phyloP scores from a whole-genome alignment of 352 stramenopile species.

The Halophytophthora batemanensis region DNA sequence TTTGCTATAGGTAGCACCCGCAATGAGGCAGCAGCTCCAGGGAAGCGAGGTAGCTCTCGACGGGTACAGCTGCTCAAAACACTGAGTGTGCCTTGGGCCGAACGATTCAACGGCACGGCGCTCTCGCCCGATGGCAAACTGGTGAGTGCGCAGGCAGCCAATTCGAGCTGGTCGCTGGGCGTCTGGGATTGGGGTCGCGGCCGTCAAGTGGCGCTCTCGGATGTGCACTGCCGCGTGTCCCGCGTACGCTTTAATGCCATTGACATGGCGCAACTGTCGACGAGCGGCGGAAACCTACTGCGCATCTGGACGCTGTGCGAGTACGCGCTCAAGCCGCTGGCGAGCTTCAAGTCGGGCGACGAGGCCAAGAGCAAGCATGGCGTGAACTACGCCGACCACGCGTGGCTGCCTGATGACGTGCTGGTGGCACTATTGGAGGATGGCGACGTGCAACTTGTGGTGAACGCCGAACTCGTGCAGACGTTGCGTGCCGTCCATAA shows the following conservation, averaged over 20 bases:
- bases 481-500: constrained; percentile 64
- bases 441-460: constrained; percentile 69
- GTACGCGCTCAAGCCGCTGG: constrained; percentile 66
- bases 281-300: constrained; percentile 61
- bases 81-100: constrained; percentile 42
- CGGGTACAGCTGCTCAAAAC: constrained; percentile 34
- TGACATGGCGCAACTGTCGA: constrained; percentile 78
- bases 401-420: constrained; percentile 65
- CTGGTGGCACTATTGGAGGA: constrained; percentile 67
- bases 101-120: constrained; percentile 49
- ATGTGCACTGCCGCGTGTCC: constrained; percentile 72
- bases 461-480: constrained; percentile 72
- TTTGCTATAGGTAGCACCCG: constrained; percentile 1
- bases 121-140: constrained; percentile 72
- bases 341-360: constrained; percentile 74
- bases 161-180: constrained; percentile 53
- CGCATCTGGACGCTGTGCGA: constrained; percentile 74
- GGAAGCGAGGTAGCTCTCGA: constrained; percentile 10
- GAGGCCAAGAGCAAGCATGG: constrained; percentile 49
- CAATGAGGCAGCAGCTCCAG: not conserved
- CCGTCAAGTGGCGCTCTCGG: constrained; percentile 49
- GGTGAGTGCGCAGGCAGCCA: constrained; percentile 53
- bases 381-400: constrained; percentile 62
- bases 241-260: constrained; percentile 74
- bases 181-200: constrained; percentile 79